Evolutionary conservation across 2,329 filamentous ascomycete species (phyloP), one percentile per base, ranked within the genome.

Genomic region (Colletotrichum sp.): DNA sequence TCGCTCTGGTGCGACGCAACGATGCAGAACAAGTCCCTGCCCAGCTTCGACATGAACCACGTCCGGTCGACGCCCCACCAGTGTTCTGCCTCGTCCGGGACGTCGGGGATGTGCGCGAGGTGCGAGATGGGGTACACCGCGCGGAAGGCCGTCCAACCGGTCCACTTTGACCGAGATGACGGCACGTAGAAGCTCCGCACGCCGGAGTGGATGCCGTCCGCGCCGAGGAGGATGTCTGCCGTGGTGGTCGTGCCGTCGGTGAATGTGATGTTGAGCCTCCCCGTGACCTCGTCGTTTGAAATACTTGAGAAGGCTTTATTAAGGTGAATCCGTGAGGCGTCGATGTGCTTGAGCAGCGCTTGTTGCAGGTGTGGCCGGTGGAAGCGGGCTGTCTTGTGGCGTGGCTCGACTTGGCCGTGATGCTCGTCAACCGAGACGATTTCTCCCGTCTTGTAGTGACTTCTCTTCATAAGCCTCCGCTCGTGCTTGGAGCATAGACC

Each of bases 181-280:
- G 86, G 85, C 3, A 87, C 81, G 66, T 89, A 86, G n/a, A 84
- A 84, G 29, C 79, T 80, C 15, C 83, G 81, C 29, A 88, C 83
- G 3, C 83, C 80, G 24, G 87, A 89, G 76, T 87, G 86, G 61
- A 90, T 86, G 51, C 89, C 89, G 78, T 90, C 88, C 1, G 87
- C 86, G 1, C 87, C 88, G 18, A 90, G 82, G 29, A 90, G 77
- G 54, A 89, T 78, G 75, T 90, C 87, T 1, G 86, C 87, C 0
- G 79, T 77, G 0, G 81, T 81, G 4, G 78, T 81, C 0, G 82
- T 84, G 8, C 86, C 87, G 76, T 90, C 88, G n/a, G 83, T 79
- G 76, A 90, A 90, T 31, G 77, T 77, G 1, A 90, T 78, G 1
- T 84, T 79, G 3, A 82, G 77, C 55, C 79, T 79, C n/a, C 76